Conservation (phyloP, 495 filamentous ascomycete species). For the Penicilliopsis zonata region DNA sequence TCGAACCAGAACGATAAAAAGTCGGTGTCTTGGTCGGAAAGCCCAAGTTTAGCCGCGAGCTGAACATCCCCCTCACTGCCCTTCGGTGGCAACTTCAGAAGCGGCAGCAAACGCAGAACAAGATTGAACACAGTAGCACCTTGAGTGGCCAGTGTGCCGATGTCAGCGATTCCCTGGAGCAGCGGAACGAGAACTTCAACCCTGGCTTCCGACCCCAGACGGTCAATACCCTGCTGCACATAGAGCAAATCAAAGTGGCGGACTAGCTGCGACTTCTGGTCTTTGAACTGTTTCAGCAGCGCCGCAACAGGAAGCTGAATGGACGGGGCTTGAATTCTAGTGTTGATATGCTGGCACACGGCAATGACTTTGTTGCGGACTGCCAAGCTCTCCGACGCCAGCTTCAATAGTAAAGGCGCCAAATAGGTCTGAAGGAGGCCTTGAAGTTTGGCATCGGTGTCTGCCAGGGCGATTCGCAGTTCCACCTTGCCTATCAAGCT, state of each 20-base stretch:
- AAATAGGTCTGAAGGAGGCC: constrained; percentile 65
- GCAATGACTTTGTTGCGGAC: constrained; percentile 72
- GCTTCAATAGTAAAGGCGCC: constrained; percentile 71
- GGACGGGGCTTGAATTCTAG: constrained; percentile 51
- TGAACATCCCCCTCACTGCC: constrained; percentile 66
- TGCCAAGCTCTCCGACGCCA: constrained; percentile 62
- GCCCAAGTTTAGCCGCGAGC: constrained; percentile 50
- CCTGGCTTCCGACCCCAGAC: constrained; percentile 50
- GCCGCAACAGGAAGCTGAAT: constrained; percentile 75
- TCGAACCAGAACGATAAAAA: constrained; percentile 70
- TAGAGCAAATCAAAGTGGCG: constrained; percentile 83
- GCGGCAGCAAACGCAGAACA: constrained; percentile 58
- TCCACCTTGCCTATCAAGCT: constrained; percentile 82
- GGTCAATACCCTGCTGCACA: constrained; percentile 73
- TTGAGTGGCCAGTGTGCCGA: constrained; percentile 48
- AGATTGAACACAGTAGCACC: constrained; percentile 71
- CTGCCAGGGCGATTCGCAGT: constrained; percentile 74
- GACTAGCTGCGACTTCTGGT: constrained; percentile 55
- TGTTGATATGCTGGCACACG: constrained; percentile 73
- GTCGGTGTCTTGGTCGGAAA: constrained; percentile 56
- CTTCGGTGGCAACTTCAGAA: constrained; percentile 59
- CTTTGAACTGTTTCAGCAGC: constrained; percentile 84
- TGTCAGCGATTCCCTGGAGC: constrained; percentile 59
- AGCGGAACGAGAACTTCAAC: constrained; percentile 59
- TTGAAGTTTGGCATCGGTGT: constrained; percentile 72